Evolutionary conservation across 495 filamentous ascomycete genomes (phyloP), one percentile per base, ranked within the genome.

Genomic region (Corynascus novoguineensis): DNA sequence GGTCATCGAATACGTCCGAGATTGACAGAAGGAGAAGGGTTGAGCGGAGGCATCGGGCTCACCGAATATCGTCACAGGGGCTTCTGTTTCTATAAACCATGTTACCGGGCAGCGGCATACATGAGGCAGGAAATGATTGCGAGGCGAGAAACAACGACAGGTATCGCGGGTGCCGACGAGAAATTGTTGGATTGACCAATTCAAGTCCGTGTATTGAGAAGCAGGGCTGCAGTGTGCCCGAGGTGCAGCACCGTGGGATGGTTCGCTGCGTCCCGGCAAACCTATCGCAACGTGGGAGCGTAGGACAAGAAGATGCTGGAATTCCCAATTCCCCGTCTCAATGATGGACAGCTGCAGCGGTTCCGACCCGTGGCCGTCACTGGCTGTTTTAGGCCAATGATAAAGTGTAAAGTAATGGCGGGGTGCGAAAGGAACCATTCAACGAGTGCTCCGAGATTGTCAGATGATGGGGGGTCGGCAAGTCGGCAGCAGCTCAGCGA

Each of bases 181-280:
- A 50, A 32, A 15, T 5, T 1, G 41, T 24, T 41, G 25, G n/a
- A 44, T 57, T 57, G 54, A 57, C 4, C 50, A 52, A 45, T 54
- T 15, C 24, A 27, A 21, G 25, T 14, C 35, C 15, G 14, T 38
- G 22, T 12, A 17, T 31, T n/a, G 25, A 21, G 27, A 17, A 24
- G 24, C 38, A 32, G 25, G 38, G 50, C 38, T 44, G 38, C 50
- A 53, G 38, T 3, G 38, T 8, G 17, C 17, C 19, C 19, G 38
- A 52, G 21, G 32, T 38, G 48, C 32, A 38, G 48, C 3, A 38
- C n/a, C 29, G 46, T 45, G 24, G 41, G 24, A 45, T 45, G 46
- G 46, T 34, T 32, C n/a, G 28, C 25, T 9, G 21, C 27, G 27
- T 35, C 12, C 35, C 9, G 27, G 2, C 4, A 9, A 5, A 1